Base-by-base conservation (phyloP, 208 protist genomes). In the Sergeia podlipaevii region DNA sequence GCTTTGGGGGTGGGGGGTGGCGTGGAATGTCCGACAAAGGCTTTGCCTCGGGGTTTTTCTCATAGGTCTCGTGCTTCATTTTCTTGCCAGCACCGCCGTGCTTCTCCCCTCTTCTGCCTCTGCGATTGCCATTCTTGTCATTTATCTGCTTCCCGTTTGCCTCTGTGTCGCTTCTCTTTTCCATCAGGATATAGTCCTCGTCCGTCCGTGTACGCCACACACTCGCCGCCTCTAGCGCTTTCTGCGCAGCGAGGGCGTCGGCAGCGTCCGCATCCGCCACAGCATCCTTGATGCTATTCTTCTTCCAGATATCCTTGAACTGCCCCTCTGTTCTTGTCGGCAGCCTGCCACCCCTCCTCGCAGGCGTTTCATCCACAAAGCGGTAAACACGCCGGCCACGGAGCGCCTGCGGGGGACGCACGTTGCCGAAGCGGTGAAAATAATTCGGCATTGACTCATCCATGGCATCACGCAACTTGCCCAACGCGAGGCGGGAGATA, bases 341-440 rank as follows among this genome's bases (percentile, higher is more conserved):
- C n/a, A n/a, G n/a, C n/a, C n/a, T n/a, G n/a, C n/a, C n/a, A n/a
- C n/a, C n/a, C n/a, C n/a, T n/a, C n/a, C n/a, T n/a, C 17, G 41
- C 27, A 10, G 33, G 20, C 1, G 18, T 46, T 0, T 5, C 45
- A 58, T 88, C 86, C 24, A 80, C 60, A 44, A 80, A 90, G 43
- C 78, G 81, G 49, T 68, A 84, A 21, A 93, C 76, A 10, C 50
- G 56, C 5, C 86, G 77, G 13, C 70, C 65, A 29, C 79, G 79
- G 36, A 86, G 67, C 13, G 81, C 51, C 72, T 93, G 81, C 10
- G 75, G 74, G 1, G 78, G 78, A 3, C 79, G 68, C 1, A 64
- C 61, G 65, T 88, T 89, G 36, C 74, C 74, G 21, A 70, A 59
- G 29, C 64, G 63, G 47, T 77, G 51, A 37, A 84, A 81, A 45